Conservation (phyloP, 164 flowering plant genomes). For the Pachysandra terminalis region DNA sequence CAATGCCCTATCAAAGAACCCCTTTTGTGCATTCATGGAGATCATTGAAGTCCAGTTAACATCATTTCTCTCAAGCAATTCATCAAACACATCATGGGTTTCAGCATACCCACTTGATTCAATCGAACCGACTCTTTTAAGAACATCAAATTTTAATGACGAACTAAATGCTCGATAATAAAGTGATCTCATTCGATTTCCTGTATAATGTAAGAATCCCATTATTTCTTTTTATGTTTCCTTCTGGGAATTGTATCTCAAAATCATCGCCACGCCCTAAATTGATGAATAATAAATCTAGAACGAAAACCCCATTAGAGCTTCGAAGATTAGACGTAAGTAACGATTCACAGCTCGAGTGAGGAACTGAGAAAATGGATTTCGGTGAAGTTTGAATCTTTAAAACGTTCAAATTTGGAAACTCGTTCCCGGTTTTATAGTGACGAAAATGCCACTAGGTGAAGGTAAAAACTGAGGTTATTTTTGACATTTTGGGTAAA, state of each 20-base stretch:
- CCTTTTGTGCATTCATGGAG: conserved; percentile 10
- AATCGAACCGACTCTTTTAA: background rate
- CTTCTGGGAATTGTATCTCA: background rate
- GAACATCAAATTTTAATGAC: background rate
- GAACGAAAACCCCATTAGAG: background rate
- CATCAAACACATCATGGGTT: background rate
- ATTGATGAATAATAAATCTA: too few species aligned
- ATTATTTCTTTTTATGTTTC: background rate
- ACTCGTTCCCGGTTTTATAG: background rate
- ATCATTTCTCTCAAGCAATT: conserved; percentile 16
- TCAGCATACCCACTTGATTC: background rate
- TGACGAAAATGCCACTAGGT: background rate
- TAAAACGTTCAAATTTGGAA: background rate
- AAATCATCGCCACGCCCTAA: background rate
- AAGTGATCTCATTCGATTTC: background rate
- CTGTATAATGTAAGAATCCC: background rate
- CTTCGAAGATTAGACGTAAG: too few species aligned
- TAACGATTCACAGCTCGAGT: too few species aligned
- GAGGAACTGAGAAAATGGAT: too few species aligned
- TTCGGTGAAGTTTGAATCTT: background rate
- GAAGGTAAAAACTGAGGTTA: background rate
- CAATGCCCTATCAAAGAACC: conserved; percentile 14
- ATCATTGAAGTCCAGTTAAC: conserved; percentile 25
- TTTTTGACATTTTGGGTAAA: background rate
- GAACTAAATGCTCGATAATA: background rate